Conservation (phyloP, 176 grass and related monocot genomes). For the Bothriochloa decipiens region DNA sequence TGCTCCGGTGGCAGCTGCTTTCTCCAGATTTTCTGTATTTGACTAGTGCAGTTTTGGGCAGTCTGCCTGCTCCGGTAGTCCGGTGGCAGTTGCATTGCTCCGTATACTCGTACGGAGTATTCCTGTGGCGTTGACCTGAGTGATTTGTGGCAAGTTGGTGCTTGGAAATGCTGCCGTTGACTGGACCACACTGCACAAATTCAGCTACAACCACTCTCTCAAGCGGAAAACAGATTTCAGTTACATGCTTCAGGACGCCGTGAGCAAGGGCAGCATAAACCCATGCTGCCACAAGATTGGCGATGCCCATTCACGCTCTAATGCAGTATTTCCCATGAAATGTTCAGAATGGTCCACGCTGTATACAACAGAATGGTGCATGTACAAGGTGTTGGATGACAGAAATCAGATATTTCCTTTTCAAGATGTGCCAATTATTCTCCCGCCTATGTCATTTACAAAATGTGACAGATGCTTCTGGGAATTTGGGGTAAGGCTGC, state of each 20-base stretch:
- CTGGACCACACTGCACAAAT: not conserved
- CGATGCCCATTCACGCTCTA: no score
- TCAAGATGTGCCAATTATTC: no score
- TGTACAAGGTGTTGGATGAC: no score
- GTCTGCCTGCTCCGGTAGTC: not conserved
- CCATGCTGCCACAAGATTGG: no score
- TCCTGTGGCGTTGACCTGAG: not conserved
- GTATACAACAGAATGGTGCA: no score
- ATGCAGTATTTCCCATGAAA: no score
- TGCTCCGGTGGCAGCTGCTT: not conserved
- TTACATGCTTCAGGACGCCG: no score
- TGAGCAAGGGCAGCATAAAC: no score
- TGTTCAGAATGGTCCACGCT: not conserved
- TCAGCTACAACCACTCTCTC: not conserved
- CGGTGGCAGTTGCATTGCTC: not conserved
- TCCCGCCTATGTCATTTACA: no score
- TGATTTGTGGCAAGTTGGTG: not conserved
- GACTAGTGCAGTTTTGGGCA: not conserved
- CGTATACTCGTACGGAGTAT: not conserved
- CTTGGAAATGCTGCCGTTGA: not conserved
- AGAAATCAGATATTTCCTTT: no score
- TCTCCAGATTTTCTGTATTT: not conserved
- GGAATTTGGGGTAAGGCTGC: no score
- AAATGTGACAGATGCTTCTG: no score
- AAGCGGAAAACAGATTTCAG: not conserved